Conservation (phyloP, 768 basidiomycete species). For the Suillus ampliporus region DNA sequence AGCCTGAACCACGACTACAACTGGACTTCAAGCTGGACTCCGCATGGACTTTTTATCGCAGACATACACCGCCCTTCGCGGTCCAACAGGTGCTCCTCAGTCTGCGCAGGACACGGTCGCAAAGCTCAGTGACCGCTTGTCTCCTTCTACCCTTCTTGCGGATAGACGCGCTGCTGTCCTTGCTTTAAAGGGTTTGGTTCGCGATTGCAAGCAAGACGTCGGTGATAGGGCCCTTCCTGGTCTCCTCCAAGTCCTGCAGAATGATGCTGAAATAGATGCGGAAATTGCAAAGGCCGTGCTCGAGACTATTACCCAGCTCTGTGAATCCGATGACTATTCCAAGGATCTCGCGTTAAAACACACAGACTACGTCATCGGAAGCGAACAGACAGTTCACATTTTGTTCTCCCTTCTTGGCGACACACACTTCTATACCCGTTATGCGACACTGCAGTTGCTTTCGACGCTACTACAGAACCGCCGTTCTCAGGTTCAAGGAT, state of each 20-base stretch:
- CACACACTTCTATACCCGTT: conserved; percentile 83
- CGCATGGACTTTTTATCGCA: conserved; percentile 65
- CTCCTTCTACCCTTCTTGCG: conserved; percentile 86
- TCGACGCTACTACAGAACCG: conserved; percentile 82
- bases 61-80: conserved; percentile 84
- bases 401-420: conserved; percentile 80
- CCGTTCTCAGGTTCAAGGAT: conserved; percentile 81
- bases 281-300: conserved; percentile 93
- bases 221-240: conserved; percentile 78
- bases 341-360: conserved; percentile 80
- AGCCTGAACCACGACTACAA: background rate
- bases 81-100: conserved; percentile 83
- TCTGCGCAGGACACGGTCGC: conserved; percentile 85
- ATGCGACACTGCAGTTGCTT: conserved; percentile 83
- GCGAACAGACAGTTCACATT: conserved; percentile 72
- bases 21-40: background rate
- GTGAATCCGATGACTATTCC: conserved; percentile 71
- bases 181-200: conserved; percentile 87
- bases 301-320: conserved; percentile 86
- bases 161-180: conserved; percentile 95
- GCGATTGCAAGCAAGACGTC: conserved; percentile 91
- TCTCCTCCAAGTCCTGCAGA: conserved; percentile 80
- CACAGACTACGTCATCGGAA: conserved; percentile 78
- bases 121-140: conserved; percentile 86
- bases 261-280: conserved; percentile 88